Evolutionary conservation across 352 stramenopile species (phyloP), one percentile per base, ranked within the genome.

Genomic region (Globisporangium cederbergense): DNA sequence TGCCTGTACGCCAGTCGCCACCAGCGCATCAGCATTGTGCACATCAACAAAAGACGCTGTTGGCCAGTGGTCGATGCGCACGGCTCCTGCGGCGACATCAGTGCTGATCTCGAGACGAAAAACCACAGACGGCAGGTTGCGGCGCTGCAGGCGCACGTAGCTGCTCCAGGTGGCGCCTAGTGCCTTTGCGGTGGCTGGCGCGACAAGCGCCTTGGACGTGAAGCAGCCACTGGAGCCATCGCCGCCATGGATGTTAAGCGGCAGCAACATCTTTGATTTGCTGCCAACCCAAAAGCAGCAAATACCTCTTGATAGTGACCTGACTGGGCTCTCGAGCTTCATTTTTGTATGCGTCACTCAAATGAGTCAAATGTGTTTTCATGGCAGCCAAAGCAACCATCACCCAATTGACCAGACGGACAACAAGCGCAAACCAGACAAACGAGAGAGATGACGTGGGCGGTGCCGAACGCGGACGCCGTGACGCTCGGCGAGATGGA

Each of bases 401-500:
- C 25, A 1, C 25, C 25, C 1, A 28, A 28, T 28, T 28, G 25
- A 28, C 25, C 25, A 28, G 25, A 28, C 25, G 7, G 11, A 30
- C 22, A 18, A 42, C 45, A 51, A 45, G 11, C 51, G 36, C 42
- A 11, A 61, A 28, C 25, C 25, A 28, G 45, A 30, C 30, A 58
- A 28, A 2, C 25, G 20, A 49, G 8, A 8, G 16, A 63, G 52
- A 89, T 90, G 79, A 77, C 75, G 64, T 93, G 84, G 84, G 64
- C 79, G 9, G 72, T 89, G 58, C 84, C 84, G 20, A 76, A 71
- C n/a, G 57, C 60, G 30, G 80, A 90, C 58, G 77, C 84, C 52
- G 83, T 91, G 76, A 91, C 85, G 68, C 73, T 93, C 18, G 85
- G 85, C 10, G 85, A 93, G 71, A 77, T 90, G 51, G 67, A 79